Conservation (phyloP, 1,284 basidiomycete species). For the Rhodotorula sp. region DNA sequence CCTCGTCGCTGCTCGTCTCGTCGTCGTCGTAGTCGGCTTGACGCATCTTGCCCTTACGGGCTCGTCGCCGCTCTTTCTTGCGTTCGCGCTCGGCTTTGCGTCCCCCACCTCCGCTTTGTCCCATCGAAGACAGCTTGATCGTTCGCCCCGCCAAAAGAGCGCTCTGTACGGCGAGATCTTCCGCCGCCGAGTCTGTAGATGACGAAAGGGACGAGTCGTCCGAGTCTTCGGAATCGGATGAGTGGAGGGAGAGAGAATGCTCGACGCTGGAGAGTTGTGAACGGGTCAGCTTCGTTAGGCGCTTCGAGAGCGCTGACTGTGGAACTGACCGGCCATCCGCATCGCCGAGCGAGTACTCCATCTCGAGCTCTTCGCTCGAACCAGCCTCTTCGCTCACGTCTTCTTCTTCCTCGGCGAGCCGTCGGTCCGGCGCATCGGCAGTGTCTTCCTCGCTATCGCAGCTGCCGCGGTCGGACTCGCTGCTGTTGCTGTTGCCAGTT, state of each 20-base stretch:
- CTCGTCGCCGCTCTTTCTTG: constrained; percentile 19
- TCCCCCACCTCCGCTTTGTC: constrained; percentile 17
- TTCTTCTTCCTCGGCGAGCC: constrained; percentile 11
- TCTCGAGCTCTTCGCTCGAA: constrained; percentile 34
- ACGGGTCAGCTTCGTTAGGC: too few species aligned
- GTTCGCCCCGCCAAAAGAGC: constrained; percentile 31
- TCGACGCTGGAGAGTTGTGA: constrained; percentile 22
- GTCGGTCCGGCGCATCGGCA: constrained; percentile 11
- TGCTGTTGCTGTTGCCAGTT: not conserved
- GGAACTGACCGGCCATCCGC: constrained; percentile 32
- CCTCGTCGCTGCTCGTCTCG: constrained; percentile 16
- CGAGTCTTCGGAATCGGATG: constrained; percentile 5
- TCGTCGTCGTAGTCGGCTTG: constrained; percentile 11
- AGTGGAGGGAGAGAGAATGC: constrained; percentile 29
- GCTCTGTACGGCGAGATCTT: constrained; percentile 24
- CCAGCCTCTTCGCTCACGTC: constrained; percentile 32
- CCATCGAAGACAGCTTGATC: constrained; percentile 28
- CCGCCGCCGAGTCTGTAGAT: constrained; percentile 27
- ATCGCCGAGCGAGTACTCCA: constrained; percentile 34
- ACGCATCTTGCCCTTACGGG: constrained; percentile 34
- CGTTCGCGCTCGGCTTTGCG: constrained; percentile 21
- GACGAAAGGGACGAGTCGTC: constrained; percentile 28
- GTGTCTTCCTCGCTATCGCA: constrained; percentile 24
- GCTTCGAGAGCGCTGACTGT: too few species aligned
- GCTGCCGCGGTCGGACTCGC: not conserved